A percentile compares a stretch with the other conserved stretches of the same genome.
Conservation (phyloP, 352 stramenopile genomes). For the Globisporangium ultimum region DNA sequence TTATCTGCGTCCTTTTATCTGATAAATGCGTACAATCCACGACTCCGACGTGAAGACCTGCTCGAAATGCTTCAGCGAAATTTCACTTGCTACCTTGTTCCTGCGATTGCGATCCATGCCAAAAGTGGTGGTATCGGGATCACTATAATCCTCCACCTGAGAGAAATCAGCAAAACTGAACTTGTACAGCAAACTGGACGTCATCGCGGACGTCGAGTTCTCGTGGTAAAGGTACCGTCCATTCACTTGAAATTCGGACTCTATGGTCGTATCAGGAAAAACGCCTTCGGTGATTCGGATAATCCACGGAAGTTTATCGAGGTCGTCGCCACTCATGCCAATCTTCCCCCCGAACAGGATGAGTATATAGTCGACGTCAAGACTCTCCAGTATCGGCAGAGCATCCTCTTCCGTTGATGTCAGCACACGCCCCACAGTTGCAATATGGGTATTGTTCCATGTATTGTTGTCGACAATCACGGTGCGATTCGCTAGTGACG, state of each 20-base stretch:
- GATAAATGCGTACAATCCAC: conserved; percentile 93
- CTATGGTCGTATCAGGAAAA: conserved; percentile 77
- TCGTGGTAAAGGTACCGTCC: conserved; percentile 67
- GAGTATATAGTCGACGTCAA: conserved; percentile 81
- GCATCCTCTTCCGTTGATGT: conserved; percentile 64
- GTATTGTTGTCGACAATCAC: conserved; percentile 95
- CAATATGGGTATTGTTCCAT: conserved; percentile 97
- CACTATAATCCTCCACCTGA: conserved; percentile 26
- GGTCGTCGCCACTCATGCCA: conserved; percentile 80
- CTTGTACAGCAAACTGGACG: conserved; percentile 91
- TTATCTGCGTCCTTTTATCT: conserved; percentile 30
- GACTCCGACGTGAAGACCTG: conserved; percentile 90
- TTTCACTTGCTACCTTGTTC: conserved; percentile 49
- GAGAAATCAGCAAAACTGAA: conserved; percentile 86
- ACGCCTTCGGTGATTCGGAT: conserved; percentile 89
- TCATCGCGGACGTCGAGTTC: conserved; percentile 73
- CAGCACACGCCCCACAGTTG: conserved; percentile 88
- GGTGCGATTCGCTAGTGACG: conserved; percentile 76
- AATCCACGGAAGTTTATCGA: conserved; percentile 94
- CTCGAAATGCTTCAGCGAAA: conserved; percentile 84
- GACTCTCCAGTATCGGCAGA: conserved; percentile 63
- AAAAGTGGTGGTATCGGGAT: conserved; percentile 20
- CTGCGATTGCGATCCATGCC: conserved; percentile 78
- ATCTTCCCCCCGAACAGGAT: conserved; percentile 70
- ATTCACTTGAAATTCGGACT: conserved; percentile 81